Evolutionary conservation across 768 basidiomycete species (phyloP), one percentile per base, ranked within the genome.

Genomic region (Tricholoma flavovirens): DNA sequence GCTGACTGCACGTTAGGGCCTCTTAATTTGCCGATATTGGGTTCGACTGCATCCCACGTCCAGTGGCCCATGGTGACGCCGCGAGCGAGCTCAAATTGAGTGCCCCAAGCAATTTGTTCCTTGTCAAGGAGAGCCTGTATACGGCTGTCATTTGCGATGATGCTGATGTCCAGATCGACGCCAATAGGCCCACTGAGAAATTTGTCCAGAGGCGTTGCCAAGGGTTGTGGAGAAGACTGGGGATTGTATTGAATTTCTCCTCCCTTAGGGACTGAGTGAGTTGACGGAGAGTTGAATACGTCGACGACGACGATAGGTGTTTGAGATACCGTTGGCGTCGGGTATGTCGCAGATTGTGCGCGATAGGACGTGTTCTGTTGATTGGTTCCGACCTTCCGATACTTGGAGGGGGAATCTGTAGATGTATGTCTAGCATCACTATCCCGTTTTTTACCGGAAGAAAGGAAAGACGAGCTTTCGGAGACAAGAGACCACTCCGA

Each of bases 61-160:
- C 80, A 82, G 0, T 53, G 30, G 1, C 66, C 66, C 5, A 56
- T 55, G 3, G 67, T 66, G 5, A 78, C 67, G 1, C 80, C 80
- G 3, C 77, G 70, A 12, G 76, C 75, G 17, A 80, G 59, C 55
- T 79, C 77, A 49, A 70, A 81, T 40, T 79, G 79, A 0, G 72
- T 73, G 0, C 79, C 79, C 74, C 78, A 79, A 14, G 71, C 61
- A 29, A 81, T 71, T n/a, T 66, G 33, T 8, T 67, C 56, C 0
- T 51, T 33, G 40, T 81, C 78, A 46, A 80, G 58, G 1, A 72
- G 5, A 8, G 33, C 45, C 48, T 80, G 77, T 4, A 71, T 60
- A 5, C 66, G 56, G 2, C 26, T 15, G 53, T 71, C 64, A 43
- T 81, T 75, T 0, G 72, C 71, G 30, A 81, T 74, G 3, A 75